Conservation (phyloP, 202 grass and related monocot genomes). For the Thinopyrum obtusiflorum region DNA sequence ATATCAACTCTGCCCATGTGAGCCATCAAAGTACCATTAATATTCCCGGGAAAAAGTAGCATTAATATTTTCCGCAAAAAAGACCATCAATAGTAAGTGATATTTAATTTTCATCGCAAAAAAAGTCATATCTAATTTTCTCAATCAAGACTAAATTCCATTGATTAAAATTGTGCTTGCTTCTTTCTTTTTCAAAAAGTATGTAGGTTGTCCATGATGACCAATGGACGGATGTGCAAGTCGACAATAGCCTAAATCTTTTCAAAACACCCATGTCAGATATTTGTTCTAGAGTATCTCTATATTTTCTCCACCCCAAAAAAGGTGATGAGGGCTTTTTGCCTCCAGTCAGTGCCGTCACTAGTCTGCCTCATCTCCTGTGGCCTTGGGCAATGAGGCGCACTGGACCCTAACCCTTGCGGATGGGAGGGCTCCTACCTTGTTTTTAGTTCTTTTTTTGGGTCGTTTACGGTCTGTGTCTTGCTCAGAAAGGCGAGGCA, state of each 20-base stretch:
- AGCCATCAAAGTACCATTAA: slow-evolving; percentile 17
- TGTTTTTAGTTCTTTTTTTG: no score
- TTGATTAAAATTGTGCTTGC: neutral
- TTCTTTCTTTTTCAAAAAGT: neutral
- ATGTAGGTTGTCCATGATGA: neutral
- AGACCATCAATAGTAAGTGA: neutral
- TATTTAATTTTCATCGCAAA: neutral
- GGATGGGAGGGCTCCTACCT: no score
- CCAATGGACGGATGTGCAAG: neutral
- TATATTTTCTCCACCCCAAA: no score
- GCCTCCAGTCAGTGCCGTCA: no score
- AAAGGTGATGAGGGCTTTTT: no score
- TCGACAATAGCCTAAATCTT: neutral
- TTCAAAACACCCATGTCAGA: neutral
- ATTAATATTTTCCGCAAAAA: neutral
- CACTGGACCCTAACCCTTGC: no score
- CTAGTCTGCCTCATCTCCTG: no score
- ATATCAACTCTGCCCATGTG: slow-evolving; percentile 42
- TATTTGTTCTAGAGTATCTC: neutral
- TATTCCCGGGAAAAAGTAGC: neutral
- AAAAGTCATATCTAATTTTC: no score
- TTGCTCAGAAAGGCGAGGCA: no score
- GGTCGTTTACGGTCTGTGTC: no score
- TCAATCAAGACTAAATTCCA: neutral
- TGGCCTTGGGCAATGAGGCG: no score